Conservation (phyloP, 768 basidiomycete genomes). For the Ramaria rubella region DNA sequence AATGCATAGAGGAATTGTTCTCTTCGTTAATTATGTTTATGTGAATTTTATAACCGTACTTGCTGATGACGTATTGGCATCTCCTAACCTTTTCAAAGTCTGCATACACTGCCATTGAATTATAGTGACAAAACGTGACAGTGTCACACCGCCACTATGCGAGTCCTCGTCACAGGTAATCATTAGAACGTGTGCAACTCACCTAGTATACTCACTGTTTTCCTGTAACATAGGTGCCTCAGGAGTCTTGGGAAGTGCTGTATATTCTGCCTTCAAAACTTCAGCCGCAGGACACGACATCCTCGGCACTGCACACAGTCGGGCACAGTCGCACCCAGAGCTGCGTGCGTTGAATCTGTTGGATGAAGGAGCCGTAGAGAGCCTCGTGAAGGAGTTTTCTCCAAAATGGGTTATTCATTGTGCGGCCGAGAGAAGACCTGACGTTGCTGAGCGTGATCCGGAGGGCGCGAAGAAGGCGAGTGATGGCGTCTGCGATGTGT, state of each 20-base stretch:
- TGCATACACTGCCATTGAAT: neutral
- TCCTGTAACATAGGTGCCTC: slow-evolving; percentile 66
- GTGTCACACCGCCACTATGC: neutral
- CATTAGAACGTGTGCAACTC: neutral
- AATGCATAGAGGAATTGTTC: neutral
- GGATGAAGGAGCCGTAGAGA: slow-evolving; percentile 45
- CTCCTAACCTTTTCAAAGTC: neutral
- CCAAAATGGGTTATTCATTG: slow-evolving; percentile 92
- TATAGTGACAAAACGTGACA: neutral
- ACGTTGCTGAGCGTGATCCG: slow-evolving; percentile 65
- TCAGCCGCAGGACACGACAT: slow-evolving; percentile 34
- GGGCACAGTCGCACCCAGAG: slow-evolving; percentile 39
- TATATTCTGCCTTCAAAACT: slow-evolving; percentile 57
- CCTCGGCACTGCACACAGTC: slow-evolving; percentile 67
- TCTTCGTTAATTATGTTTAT: neutral
- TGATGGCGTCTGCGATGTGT: neutral
- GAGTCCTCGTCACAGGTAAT: slow-evolving; percentile 12
- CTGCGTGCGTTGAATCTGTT: slow-evolving; percentile 63
- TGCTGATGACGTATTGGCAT: neutral
- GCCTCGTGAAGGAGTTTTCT: slow-evolving; percentile 47
- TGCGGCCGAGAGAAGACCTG: slow-evolving; percentile 89
- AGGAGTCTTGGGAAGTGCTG: slow-evolving; percentile 81
- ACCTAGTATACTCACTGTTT: neutral
- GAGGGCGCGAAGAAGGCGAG: slow-evolving; percentile 44
- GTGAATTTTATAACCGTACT: neutral